These are phyloP conservation scores for Grosmannia huntii DNA, from an alignment of 2,329 filamentous ascomycete genomes.

Conservation along the genomic window DNA sequence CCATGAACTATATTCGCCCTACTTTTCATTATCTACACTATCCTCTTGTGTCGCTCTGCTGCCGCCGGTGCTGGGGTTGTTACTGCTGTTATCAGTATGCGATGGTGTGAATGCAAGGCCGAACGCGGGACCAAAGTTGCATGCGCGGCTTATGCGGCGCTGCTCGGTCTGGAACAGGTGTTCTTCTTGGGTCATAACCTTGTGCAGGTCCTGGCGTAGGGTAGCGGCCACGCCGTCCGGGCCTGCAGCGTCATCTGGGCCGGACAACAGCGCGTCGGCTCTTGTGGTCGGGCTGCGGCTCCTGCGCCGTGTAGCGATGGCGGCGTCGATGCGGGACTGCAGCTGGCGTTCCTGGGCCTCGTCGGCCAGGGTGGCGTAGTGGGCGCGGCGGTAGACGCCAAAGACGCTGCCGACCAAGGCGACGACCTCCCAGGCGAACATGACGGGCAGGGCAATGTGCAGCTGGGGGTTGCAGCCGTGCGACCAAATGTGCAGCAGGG, in stretches of 20 bases:
- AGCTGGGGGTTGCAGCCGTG: constrained; percentile 27
- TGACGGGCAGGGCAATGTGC: constrained; percentile 25
- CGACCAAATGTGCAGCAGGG: constrained; percentile 30
- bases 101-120: constrained; percentile 1
- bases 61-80: too few species aligned
- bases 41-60: too few species aligned
- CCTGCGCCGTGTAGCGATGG: constrained; percentile 8
- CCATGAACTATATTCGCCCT: too few species aligned
- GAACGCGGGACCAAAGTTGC: constrained; percentile 14
- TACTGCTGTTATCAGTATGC: neutral
- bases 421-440: constrained; percentile 26
- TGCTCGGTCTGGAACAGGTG: constrained; percentile 4
- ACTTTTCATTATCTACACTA: too few species aligned
- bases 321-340: constrained; percentile 15
- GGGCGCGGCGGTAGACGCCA: constrained; percentile 19
- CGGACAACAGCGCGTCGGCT: neutral
- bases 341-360: constrained; percentile 15
- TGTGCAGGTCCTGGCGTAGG: constrained; percentile 11
- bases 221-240: neutral
- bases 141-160: constrained; percentile 4
- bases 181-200: constrained; percentile 10
- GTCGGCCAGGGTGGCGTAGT: constrained; percentile 18
- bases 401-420: constrained; percentile 13
- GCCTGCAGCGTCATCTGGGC: neutral
- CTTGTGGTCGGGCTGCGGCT: neutral